A percentile compares a stretch with the other conserved stretches of the same genome.
phyloP scores from a whole-genome alignment of 2,329 filamentous ascomycete genomes.

The Claviceps lovelessii region DNA sequence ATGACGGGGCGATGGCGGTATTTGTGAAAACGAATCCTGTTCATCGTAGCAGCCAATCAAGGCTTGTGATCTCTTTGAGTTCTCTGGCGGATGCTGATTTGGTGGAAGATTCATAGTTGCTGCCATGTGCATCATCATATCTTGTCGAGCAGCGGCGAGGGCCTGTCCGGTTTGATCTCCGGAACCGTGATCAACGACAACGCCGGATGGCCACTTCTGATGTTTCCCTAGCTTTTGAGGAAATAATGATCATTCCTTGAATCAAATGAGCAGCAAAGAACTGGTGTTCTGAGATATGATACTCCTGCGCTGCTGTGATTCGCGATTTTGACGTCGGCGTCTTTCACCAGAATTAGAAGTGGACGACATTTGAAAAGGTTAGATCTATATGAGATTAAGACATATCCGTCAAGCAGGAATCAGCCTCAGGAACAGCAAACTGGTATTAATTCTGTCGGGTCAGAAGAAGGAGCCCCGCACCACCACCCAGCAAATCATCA shows the following conservation, averaged over 20 bases:
- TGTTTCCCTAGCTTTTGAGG: background rate
- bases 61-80: background rate
- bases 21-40: background rate
- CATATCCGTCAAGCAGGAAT: background rate
- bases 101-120: background rate
- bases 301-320: slow-evolving; percentile 3
- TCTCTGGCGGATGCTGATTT: background rate
- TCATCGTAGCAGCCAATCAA: background rate
- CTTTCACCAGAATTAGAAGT: background rate
- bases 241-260: background rate
- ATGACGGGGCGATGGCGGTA: background rate
- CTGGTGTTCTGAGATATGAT: background rate
- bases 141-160: background rate
- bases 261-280: background rate
- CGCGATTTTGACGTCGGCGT: slow-evolving; percentile 2
- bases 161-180: background rate
- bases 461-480: too few species aligned
- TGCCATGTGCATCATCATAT: background rate
- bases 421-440: too few species aligned
- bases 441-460: too few species aligned
- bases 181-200: background rate
- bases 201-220: background rate
- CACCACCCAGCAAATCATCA: too few species aligned
- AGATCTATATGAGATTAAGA: background rate
- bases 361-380: background rate